Conservation (phyloP, 441 rosid species). For the Syzygium malaccense region DNA sequence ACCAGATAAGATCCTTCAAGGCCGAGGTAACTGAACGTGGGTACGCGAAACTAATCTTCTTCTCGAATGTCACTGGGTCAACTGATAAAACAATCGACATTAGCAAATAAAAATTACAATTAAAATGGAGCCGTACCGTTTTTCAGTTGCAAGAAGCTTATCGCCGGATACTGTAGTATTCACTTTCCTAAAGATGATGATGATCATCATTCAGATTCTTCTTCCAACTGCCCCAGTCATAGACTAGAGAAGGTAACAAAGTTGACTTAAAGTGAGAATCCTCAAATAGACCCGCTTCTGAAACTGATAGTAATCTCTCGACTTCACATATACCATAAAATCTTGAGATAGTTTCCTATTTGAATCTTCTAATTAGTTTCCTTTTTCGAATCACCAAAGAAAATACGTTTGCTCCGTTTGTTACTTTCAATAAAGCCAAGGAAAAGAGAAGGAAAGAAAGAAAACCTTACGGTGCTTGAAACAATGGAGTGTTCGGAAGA, state of each 20-base stretch:
- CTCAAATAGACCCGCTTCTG: background rate
- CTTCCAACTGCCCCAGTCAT: background rate
- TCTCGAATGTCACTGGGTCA: background rate
- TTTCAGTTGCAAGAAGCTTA: background rate
- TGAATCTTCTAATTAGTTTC: background rate
- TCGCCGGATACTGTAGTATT: background rate
- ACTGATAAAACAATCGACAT: background rate
- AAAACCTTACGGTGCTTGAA: background rate
- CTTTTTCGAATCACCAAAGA: background rate
- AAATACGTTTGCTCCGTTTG: background rate
- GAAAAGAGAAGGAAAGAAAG: background rate
- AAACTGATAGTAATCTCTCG: background rate
- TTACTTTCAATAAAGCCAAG: background rate
- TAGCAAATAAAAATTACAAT: background rate
- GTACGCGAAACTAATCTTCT: background rate
- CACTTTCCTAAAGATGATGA: background rate
- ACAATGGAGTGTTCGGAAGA: background rate
- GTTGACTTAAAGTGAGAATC: background rate
- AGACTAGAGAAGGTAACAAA: background rate
- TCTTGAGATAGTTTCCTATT: background rate
- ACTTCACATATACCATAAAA: background rate
- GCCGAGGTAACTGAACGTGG: background rate
- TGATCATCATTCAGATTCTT: background rate
- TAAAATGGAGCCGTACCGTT: background rate
- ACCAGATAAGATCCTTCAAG: background rate